phyloP scores from a whole-genome alignment of 2,329 filamentous ascomycete genomes.

The Diaporthe sp. region DNA sequence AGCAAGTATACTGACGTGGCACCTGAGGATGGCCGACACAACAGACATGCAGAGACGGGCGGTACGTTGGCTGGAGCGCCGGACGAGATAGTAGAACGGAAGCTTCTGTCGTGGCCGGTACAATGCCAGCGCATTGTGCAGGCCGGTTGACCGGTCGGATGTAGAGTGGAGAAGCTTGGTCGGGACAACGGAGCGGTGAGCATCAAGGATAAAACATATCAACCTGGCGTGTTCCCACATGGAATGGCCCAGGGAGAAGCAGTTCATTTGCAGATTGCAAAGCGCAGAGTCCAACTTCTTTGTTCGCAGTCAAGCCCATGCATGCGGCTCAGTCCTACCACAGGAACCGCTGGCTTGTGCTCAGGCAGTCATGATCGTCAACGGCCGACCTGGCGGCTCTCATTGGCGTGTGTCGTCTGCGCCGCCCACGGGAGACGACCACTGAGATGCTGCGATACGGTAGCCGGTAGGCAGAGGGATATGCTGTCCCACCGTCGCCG shows the following conservation, averaged over 20 bases:
- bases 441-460: constrained; percentile 29
- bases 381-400: constrained; percentile 23
- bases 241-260: background rate
- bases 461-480: background rate
- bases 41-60: constrained; percentile 11
- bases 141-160: constrained; percentile 26
- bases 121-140: constrained; percentile 36
- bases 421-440: constrained; percentile 21
- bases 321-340: constrained; percentile 31
- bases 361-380: constrained; percentile 2
- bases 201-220: constrained; percentile 26
- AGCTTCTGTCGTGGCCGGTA: constrained; percentile 34
- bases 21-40: background rate
- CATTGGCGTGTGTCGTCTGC: constrained; percentile 30
- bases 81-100: constrained; percentile 23
- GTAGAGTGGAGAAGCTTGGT: constrained; percentile 32
- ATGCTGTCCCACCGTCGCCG: constrained; percentile 18
- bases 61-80: constrained; percentile 2
- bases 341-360: constrained; percentile 37
- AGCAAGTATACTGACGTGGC: constrained; percentile 33
- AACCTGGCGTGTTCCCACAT: constrained; percentile 32
- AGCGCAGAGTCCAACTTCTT: constrained; percentile 13
- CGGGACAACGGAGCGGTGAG: constrained; percentile 33
- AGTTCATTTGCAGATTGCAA: constrained; percentile 1
- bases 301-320: constrained; percentile 8